Evolutionary conservation across 257 asterid genomes (phyloP), one percentile per base, ranked within the genome.

Genomic region (Apocynum venetum): DNA sequence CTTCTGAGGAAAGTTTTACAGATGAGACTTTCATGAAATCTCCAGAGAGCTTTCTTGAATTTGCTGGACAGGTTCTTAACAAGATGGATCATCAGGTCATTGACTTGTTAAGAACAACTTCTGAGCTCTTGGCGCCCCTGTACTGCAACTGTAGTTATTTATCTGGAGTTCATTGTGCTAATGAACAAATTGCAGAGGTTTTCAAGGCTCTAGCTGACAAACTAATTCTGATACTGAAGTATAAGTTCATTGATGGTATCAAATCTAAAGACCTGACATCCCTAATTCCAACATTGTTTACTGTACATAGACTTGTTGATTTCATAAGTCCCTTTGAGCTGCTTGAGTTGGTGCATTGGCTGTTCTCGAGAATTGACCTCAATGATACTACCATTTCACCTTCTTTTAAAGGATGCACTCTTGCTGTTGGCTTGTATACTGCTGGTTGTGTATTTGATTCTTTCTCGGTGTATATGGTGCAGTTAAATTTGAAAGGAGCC

Each of bases 41-140:
- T 79, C 65, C 68, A 80, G 94, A 90, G 36, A 81, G 76, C 64
- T 84, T 90, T 80, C 84, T 90, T 64, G 87, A 83, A 78, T 80
- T 80, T 76, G 85, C 89, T 69, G 76, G 85, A 84, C 79, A 77
- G 77, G 86, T 80, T 75, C 66, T 91, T 71, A 78, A 84, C 79
- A 84, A 65, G 78, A 87, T 86, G 87, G 94, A 94, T 83, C 92
- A 75, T 83, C 88, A 85, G 85, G 87, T 85, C 80, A 85, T 91
- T 77, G 80, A 80, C 81, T 85, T 94, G 85, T 66, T 92, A 77
- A 84, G 77, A 84, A 85, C 84, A 81, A 81, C 81, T 74, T 86
- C 79, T 80, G 91, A 89, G 87, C 86, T 83, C 77, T 83, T 87
- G 81, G 75, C 79, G 76, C 82, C 88, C 55, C 75, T 79, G 38